Conservation (phyloP, 2,329 filamentous ascomycete species). For the Fusarium denticulatum region DNA sequence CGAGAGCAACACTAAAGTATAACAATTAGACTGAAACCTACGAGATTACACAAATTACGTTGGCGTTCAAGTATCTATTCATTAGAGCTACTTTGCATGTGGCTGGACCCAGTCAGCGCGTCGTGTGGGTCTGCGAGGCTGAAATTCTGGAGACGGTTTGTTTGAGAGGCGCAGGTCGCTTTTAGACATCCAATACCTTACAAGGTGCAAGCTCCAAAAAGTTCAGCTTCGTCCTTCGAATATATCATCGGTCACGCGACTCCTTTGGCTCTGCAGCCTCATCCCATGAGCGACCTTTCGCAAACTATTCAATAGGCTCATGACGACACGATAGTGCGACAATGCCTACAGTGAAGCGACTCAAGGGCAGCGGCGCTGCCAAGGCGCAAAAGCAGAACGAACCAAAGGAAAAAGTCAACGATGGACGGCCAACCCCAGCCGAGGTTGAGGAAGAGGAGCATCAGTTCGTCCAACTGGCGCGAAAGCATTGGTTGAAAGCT, state of each 20-base stretch:
- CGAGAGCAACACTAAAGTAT: constrained; percentile 11
- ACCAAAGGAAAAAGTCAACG: constrained; percentile 52
- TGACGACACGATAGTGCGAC: constrained; percentile 38
- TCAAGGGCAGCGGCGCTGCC: constrained; percentile 62
- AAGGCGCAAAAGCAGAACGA: constrained; percentile 48
- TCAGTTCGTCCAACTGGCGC: constrained; percentile 79
- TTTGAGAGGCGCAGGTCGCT: constrained; percentile 35
- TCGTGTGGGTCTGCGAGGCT: constrained; percentile 48
- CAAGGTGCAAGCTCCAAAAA: constrained; percentile 28
- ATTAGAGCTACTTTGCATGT: constrained; percentile 24
- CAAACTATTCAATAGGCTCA: constrained; percentile 19
- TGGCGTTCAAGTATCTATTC: constrained; percentile 9
- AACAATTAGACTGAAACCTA: not conserved
- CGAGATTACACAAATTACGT: rapidly evolving
- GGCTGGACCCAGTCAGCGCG: constrained; percentile 32
- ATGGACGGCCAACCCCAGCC: constrained; percentile 64
- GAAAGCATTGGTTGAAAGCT: constrained; percentile 83
- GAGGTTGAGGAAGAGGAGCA: constrained; percentile 77
- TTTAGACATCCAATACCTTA: constrained; percentile 8
- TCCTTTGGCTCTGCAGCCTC: constrained; percentile 10
- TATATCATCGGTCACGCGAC: constrained; percentile 19
- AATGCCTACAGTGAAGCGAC: constrained; percentile 70
- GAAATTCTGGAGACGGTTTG: constrained; percentile 46
- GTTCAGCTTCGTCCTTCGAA: constrained; percentile 12
- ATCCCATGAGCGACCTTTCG: constrained; percentile 6